Evolutionary conservation across 305 asterid genomes (phyloP).

Genomic region (Rubia balearica): DNA sequence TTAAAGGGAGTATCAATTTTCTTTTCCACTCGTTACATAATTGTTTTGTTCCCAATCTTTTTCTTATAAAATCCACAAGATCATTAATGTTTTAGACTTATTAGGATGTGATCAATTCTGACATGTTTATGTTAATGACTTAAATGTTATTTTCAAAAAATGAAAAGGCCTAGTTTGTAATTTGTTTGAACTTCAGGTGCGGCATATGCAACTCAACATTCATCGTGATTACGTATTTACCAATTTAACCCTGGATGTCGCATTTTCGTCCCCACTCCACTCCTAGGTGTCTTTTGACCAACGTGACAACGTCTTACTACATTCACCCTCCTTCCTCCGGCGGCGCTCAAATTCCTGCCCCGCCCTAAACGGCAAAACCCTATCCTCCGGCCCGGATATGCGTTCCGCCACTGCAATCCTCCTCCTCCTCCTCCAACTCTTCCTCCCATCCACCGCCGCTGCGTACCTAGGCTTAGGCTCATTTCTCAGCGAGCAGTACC

Average conservation of each 20-base stretch:
- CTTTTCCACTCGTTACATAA: too few relatives aligned
- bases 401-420: neutral
- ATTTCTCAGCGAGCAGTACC: constrained; percentile 55
- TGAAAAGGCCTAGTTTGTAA: neutral
- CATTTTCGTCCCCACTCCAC: neutral
- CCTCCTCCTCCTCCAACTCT: constrained; percentile 27
- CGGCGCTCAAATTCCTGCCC: neutral
- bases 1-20: too few relatives aligned
- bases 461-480: constrained; percentile 65
- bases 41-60: too few relatives aligned
- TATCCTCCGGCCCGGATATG: constrained; percentile 12
- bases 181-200: neutral
- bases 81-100: too few relatives aligned
- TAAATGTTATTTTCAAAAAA: neutral
- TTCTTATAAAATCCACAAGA: too few relatives aligned
- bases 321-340: neutral
- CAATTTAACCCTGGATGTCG: neutral
- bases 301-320: neutral
- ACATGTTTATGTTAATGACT: too few relatives aligned
- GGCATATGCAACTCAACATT: neutral
- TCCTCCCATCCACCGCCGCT: constrained; percentile 22
- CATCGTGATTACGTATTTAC: neutral
- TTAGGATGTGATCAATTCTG: too few relatives aligned
- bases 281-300: neutral
- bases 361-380: constrained; percentile 5